A percentile compares a stretch with the other conserved stretches of the same genome.
phyloP scores from a whole-genome alignment of 1,284 basidiomycete species.

The Apiotrichum gamsii region DNA sequence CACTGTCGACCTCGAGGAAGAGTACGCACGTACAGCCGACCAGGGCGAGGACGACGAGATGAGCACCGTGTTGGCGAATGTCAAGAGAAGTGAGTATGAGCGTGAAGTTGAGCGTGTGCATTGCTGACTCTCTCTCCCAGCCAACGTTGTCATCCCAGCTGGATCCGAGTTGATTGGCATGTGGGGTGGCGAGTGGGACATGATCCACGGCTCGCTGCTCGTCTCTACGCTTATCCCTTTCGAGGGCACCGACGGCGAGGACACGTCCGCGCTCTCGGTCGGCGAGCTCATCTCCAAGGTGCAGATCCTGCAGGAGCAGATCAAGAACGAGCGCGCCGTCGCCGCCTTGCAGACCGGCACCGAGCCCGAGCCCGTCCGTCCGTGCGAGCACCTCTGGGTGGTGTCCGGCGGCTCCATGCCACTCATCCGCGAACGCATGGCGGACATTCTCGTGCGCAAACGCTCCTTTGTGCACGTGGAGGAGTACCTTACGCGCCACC shows the following conservation, averaged over 20 bases:
- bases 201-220: slow-evolving; percentile 43
- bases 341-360: slow-evolving; percentile 15
- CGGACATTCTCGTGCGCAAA: slow-evolving; percentile 43
- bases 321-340: slow-evolving; percentile 29
- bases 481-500: slow-evolving; percentile 46
- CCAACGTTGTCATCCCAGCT: slow-evolving; percentile 42
- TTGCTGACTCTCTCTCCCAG: slow-evolving; percentile 18
- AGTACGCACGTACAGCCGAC: slow-evolving; percentile 31
- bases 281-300: slow-evolving; percentile 46
- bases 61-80: slow-evolving; percentile 41
- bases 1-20: slow-evolving; percentile 43
- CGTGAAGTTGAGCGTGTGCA: background rate
- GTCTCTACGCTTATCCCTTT: slow-evolving; percentile 46
- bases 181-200: slow-evolving; percentile 48
- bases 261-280: slow-evolving; percentile 41
- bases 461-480: slow-evolving; percentile 46
- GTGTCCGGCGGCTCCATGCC: slow-evolving; percentile 42
- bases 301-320: slow-evolving; percentile 28
- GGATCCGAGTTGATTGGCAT: slow-evolving; percentile 45
- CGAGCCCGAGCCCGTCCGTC: slow-evolving; percentile 28
- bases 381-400: slow-evolving; percentile 46
- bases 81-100: slow-evolving; percentile 34
- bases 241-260: slow-evolving; percentile 47
- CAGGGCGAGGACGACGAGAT: slow-evolving; percentile 32
- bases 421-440: slow-evolving; percentile 42